These are phyloP conservation scores for Stenogyne calaminthoides DNA, from an alignment of 305 asterid species.

Conservation along the genomic window DNA sequence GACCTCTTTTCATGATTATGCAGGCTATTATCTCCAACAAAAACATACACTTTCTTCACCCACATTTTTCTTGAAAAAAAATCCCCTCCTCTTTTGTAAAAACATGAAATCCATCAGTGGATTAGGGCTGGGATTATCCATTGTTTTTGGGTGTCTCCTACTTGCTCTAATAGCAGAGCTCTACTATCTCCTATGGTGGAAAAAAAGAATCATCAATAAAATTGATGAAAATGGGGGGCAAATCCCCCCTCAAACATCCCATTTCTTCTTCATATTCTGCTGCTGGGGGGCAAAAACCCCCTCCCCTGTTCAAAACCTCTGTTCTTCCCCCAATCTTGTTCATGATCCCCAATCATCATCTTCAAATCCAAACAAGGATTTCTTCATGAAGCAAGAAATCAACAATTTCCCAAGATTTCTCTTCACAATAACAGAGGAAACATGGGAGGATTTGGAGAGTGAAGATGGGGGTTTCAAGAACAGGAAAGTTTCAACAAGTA, in stretches of 20 bases:
- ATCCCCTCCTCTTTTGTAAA: too few relatives aligned
- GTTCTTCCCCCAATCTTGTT: conserved; percentile 43
- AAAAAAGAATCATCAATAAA: conserved; percentile 40
- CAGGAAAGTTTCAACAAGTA: conserved; percentile 36
- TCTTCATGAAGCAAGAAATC: conserved; percentile 31
- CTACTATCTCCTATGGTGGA: conserved; percentile 61
- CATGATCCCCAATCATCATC: conserved; percentile 48
- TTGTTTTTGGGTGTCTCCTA: conserved; percentile 67
- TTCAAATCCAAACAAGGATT: conserved; percentile 33
- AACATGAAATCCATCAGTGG: conserved; percentile 67
- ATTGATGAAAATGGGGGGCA: conserved; percentile 34
- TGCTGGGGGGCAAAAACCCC: conserved; percentile 39
- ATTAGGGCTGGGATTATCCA: conserved; percentile 59
- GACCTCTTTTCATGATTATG: conserved; percentile 9
- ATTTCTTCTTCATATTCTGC: conserved; percentile 28
- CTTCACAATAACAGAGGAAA: conserved; percentile 78
- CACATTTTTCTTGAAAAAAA: neutral
- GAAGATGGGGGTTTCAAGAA: conserved; percentile 53
- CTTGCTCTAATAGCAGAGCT: conserved; percentile 67
- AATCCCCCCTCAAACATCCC: conserved; percentile 30
- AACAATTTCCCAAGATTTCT: conserved; percentile 52
- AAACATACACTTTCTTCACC: neutral
- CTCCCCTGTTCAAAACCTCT: conserved; percentile 29
- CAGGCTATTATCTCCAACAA: neutral
- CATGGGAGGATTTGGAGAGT: conserved; percentile 76